Evolutionary conservation across 2,329 filamentous ascomycete species (phyloP), one percentile per base, ranked within the genome.

Genomic region (Pseudonectria foliicola): DNA sequence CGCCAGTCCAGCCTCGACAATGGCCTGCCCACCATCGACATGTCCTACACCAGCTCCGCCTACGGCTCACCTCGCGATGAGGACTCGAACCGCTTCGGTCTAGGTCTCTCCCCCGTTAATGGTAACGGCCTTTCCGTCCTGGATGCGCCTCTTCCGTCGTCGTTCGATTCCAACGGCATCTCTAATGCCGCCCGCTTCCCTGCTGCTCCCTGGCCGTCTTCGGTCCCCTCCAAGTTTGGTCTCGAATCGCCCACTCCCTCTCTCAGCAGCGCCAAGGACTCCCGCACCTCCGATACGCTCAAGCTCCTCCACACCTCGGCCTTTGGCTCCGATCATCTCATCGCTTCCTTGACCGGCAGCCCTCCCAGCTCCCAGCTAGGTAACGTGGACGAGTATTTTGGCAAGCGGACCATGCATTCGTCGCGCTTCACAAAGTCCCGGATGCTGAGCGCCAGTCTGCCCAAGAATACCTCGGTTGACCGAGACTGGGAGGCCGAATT

Each of bases 141-240:
- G 43, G 90, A 96, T 63, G 92, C 88, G 3, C 88, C 87, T 12
- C 74, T 96, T 7, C 92, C 92, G 2, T 86, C 89, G 7, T 96
- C 90, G 0, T 95, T 96, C 58, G 92, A 96, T 61, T 94, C 88
- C 50, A 92, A 95, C 54, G 90, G 89, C 32, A 85, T 95, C 34
- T 95, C 89, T 10, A 85, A 90, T 57, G 88, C 87, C 43, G 89
- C 90, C 13, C 79, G 87, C 40, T 88, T 89, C 57, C 70, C 70
- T 13, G 67, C 63, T 23, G 92, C 85, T 0, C 87, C 89, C 0
- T 88, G 93, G 61, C 89, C 90, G 7, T 86, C 89, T 0, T 96
- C 90, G 0, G 85, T 96, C 10, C 92, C 92, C 8, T 85, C 87
- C 33, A 86, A 90, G 50, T 95, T 96, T 52, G 85, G 85, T 11